Base-by-base conservation (phyloP, 75 land plant genomes). In the Adiantum capillusveneris region DNA sequence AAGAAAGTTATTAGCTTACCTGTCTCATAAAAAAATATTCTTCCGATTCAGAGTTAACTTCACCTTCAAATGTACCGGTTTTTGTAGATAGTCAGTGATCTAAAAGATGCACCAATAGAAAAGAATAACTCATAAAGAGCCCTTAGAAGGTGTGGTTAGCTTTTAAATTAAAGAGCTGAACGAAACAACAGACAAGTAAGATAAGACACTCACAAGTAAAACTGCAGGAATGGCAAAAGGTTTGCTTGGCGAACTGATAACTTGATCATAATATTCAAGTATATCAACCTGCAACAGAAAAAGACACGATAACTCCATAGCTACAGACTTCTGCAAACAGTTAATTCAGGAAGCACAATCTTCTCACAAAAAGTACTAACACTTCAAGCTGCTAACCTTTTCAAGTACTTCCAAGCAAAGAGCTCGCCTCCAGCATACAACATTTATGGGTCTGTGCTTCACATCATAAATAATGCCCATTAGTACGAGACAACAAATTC, bases 371-470 rank as follows among this genome's bases (percentile, higher is more conserved):
- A n/a, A n/a, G n/a, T n/a, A n/a, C 44, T 43, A 12, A 12, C 44
- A 43, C 12, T 43, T 43, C 34, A 51, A 79, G 36, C 46, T 74
- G 58, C n/a, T n/a, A 42, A 94, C 98, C 98, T 94, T 94, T 72
- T 90, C 96, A 81, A 81, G 70, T 62, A 90, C 84, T 57, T 94
- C 97, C 73, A 94, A 65, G 63, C 98, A 94, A 58, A 94, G 79
- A 6, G 98, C 98, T 27, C 98, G 91, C 71, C 62, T 94, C 98
- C 98, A 94, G 70, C 96, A 80, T 42, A 94, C 91, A 65, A 94
- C 81, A 78, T 86, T 90, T 50, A 94, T 70, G 34, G 98, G 98
- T 78, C 98, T 94, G 76, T 18, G 18, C 65, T 42, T n/a, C n/a
- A n/a, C n/a, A n/a, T n/a, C n/a, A n/a, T n/a, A n/a, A n/a, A n/a